Evolutionary conservation across 257 asterid genomes (phyloP).

Genomic region (Capsicum rhomboideum): DNA sequence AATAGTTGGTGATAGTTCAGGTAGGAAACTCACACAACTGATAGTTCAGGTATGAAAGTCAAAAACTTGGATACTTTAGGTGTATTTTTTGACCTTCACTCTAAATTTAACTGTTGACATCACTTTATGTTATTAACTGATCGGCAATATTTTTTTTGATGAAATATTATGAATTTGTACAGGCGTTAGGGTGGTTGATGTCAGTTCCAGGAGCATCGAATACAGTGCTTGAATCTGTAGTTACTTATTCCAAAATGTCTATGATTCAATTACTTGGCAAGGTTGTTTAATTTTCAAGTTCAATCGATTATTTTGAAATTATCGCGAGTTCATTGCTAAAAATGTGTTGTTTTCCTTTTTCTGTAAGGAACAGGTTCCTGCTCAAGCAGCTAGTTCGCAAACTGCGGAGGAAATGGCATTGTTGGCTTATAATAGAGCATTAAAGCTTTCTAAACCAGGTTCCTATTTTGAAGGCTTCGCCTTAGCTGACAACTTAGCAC

Average conservation of each 20-base stretch:
- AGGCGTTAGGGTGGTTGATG: constrained; percentile 92
- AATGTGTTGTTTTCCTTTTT: background rate
- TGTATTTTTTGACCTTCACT: too few relatives aligned
- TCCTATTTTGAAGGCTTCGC: too few relatives aligned
- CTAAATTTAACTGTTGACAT: background rate
- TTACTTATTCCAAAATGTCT: constrained; percentile 89
- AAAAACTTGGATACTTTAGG: too few relatives aligned
- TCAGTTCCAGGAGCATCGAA: constrained; percentile 93
- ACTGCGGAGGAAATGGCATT: constrained; percentile 89
- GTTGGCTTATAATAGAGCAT: constrained; percentile 85
- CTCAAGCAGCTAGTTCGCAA: constrained; percentile 50
- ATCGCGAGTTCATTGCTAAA: background rate
- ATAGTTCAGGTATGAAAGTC: too few relatives aligned
- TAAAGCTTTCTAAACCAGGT: constrained; percentile 79
- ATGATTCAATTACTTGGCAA: constrained; percentile 76
- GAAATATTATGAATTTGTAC: background rate
- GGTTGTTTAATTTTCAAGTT: constrained; percentile 20
- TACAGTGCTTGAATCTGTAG: constrained; percentile 67
- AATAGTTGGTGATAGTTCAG: too few relatives aligned
- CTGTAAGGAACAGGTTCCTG: constrained; percentile 40
- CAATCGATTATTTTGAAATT: background rate
- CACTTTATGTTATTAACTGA: background rate
- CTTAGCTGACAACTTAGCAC: too few relatives aligned
- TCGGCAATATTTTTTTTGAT: too few relatives aligned
- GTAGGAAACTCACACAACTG: too few relatives aligned